Percentiles rank a stretch among this genome's conserved stretches.
These are phyloP conservation scores for Hericium alpestre DNA, from an alignment of 768 basidiomycete species.

Conservation along the genomic window DNA sequence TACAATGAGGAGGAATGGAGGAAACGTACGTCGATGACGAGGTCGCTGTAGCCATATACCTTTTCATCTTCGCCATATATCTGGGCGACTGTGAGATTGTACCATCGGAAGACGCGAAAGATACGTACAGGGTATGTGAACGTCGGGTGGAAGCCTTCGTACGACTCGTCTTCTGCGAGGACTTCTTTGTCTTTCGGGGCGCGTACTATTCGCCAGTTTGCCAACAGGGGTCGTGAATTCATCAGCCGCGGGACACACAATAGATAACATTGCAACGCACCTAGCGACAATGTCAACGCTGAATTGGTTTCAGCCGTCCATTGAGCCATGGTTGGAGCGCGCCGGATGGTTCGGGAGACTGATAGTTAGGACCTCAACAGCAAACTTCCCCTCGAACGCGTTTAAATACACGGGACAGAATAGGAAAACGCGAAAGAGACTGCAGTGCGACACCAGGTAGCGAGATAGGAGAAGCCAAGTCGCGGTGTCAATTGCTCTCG, in stretches of 20 bases:
- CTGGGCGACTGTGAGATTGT: slow-evolving; percentile 25
- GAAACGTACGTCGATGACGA: slow-evolving; percentile 66
- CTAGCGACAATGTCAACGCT: slow-evolving; percentile 63
- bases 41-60: slow-evolving; percentile 85
- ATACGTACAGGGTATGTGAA: slow-evolving; percentile 87
- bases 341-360: background rate
- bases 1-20: background rate
- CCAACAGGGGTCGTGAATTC: background rate
- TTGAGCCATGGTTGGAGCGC: slow-evolving; percentile 23
- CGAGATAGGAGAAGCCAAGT: too few species aligned
- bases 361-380: background rate
- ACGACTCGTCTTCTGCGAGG: slow-evolving; percentile 44
- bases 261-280: slow-evolving; percentile 28
- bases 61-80: slow-evolving; percentile 96
- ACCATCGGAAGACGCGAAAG: background rate
- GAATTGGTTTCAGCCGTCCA: slow-evolving; percentile 80
- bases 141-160: slow-evolving; percentile 64
- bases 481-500: too few species aligned
- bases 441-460: too few species aligned
- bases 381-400: background rate
- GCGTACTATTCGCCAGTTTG: slow-evolving; percentile 39
- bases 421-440: background rate
- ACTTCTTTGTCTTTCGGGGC: slow-evolving; percentile 53
- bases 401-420: background rate
- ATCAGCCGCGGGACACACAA: background rate